These are phyloP conservation scores for Lachnellula hyalina DNA, from an alignment of 2,329 filamentous ascomycete genomes.

Conservation along the genomic window DNA sequence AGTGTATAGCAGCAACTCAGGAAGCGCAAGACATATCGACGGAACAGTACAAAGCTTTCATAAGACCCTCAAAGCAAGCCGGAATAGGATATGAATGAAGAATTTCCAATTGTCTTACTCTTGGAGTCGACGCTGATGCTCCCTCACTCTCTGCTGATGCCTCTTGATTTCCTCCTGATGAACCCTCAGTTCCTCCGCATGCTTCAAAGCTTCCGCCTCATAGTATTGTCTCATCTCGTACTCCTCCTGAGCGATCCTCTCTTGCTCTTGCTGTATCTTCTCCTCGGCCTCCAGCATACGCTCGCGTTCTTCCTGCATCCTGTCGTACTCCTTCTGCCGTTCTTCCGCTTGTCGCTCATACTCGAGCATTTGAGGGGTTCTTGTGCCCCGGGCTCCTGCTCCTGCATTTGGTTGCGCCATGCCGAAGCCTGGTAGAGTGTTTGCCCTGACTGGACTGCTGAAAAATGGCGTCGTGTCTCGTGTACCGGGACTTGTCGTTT, in stretches of 20 bases:
- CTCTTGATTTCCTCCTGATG: constrained; percentile 28
- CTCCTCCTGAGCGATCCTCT: constrained; percentile 29
- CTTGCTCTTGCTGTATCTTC: constrained; percentile 22
- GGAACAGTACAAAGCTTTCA: no score
- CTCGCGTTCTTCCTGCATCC: constrained; percentile 25
- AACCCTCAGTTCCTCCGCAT: constrained; percentile 27
- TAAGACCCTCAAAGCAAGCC: not conserved
- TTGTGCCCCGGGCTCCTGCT: constrained; percentile 20
- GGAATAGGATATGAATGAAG: not conserved
- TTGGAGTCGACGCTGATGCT: constrained; percentile 12
- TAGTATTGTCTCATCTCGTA: constrained; percentile 32
- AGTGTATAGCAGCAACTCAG: no score
- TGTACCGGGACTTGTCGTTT: not conserved
- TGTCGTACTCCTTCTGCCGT: constrained; percentile 23
- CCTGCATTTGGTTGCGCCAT: not conserved
- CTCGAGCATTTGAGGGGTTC: constrained; percentile 28
- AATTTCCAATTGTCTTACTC: constrained; percentile 3
- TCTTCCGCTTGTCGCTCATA: constrained; percentile 30
- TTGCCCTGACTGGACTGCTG: not conserved
- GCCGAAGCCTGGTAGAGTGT: not conserved
- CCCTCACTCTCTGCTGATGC: constrained; percentile 23
- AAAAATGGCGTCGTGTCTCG: not conserved
- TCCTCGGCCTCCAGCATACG: constrained; percentile 23
- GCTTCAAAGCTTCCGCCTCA: constrained; percentile 28
- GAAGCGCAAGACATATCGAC: no score